Evolutionary conservation across 495 filamentous ascomycete genomes (phyloP).

Genomic region (Lichenothelia convexa): DNA sequence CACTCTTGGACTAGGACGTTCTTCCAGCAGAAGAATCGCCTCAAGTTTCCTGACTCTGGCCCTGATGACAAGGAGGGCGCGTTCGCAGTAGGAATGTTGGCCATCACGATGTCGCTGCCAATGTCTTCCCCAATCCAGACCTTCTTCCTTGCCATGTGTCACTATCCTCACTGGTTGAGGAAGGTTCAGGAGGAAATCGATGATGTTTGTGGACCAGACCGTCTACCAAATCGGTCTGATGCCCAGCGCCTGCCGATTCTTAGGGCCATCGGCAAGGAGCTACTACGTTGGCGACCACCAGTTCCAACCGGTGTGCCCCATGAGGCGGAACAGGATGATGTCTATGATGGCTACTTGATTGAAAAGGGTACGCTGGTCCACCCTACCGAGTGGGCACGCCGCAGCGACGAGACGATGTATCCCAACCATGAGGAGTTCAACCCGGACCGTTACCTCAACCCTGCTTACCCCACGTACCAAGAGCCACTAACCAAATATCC

Average conservation of each 20-base stretch:
- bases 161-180: conserved; percentile 36
- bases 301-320: conserved; percentile 36
- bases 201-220: conserved; percentile 25
- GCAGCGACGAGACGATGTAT: conserved; percentile 16
- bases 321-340: conserved; percentile 31
- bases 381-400: conserved; percentile 28
- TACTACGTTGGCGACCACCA: conserved; percentile 40
- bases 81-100: conserved; percentile 22
- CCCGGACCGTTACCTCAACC: conserved; percentile 18
- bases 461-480: conserved; percentile 33
- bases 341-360: conserved; percentile 38
- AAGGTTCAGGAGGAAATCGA: conserved; percentile 39
- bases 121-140: conserved; percentile 34
- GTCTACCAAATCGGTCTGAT: conserved; percentile 16
- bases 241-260: conserved; percentile 23
- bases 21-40: conserved; percentile 8
- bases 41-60: not conserved
- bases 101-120: conserved; percentile 23
- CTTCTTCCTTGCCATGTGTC: conserved; percentile 40
- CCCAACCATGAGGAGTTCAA: conserved; percentile 20
- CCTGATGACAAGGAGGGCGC: conserved; percentile 24
- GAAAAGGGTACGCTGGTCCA: conserved; percentile 38
- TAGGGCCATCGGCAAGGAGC: conserved; percentile 41
- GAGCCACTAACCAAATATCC: conserved; percentile 35
- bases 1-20: not conserved